These are phyloP conservation scores for Carallia pectinifolia DNA, from an alignment of 345 rosid species.

Conservation along the genomic window DNA sequence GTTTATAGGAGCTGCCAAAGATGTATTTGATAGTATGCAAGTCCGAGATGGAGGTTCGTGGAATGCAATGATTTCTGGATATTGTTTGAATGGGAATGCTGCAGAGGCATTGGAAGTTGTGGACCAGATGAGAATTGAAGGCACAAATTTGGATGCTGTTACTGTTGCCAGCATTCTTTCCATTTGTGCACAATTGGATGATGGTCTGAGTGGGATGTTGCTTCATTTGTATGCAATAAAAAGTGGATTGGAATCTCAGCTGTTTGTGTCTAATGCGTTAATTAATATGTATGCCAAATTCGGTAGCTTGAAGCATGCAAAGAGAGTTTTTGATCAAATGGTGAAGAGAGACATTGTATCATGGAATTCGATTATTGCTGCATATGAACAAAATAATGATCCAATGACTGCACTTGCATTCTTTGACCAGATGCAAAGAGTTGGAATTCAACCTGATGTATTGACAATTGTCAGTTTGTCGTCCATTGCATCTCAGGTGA, in stretches of 20 bases:
- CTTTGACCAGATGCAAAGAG: slow-evolving; percentile 59
- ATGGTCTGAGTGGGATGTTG: slow-evolving; percentile 56
- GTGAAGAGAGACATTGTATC: slow-evolving; percentile 57
- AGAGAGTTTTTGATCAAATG: slow-evolving; percentile 51
- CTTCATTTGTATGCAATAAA: slow-evolving; percentile 51
- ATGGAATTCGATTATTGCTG: slow-evolving; percentile 85
- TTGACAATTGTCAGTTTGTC: slow-evolving; percentile 63
- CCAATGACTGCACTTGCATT: slow-evolving; percentile 55
- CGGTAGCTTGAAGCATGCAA: slow-evolving; percentile 56
- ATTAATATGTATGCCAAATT: slow-evolving; percentile 84
- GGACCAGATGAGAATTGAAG: slow-evolving; percentile 62
- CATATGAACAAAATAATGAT: slow-evolving; percentile 52
- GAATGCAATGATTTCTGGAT: slow-evolving; percentile 90
- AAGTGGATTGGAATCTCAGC: slow-evolving; percentile 45
- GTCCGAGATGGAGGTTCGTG: slow-evolving; percentile 63
- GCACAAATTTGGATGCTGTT: slow-evolving; percentile 64
- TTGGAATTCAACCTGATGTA: slow-evolving; percentile 56
- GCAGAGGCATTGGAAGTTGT: slow-evolving; percentile 57
- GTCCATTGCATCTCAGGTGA: slow-evolving; percentile 65
- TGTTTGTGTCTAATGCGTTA: slow-evolving; percentile 68
- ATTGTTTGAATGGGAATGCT: slow-evolving; percentile 62
- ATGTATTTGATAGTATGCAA: slow-evolving; percentile 56
- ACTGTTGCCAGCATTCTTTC: slow-evolving; percentile 65
- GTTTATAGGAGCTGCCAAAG: slow-evolving; percentile 43
- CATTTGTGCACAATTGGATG: slow-evolving; percentile 69